A percentile compares a stretch with the other conserved stretches of the same genome.
phyloP scores from a whole-genome alignment of 768 basidiomycete genomes.

The Termitomyces sp. region DNA sequence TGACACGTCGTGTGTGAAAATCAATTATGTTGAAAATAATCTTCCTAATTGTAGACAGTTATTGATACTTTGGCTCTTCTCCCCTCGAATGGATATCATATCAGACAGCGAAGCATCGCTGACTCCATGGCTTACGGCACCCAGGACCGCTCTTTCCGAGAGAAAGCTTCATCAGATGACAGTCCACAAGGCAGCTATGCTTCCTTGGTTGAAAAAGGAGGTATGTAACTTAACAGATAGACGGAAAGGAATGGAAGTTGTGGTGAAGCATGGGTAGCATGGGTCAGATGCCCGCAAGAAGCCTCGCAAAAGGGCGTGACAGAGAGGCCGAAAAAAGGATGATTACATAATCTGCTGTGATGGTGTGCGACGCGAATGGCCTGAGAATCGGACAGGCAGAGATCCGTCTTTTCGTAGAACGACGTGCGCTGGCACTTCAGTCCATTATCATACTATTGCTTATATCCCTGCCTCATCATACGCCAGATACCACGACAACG shows the following conservation, averaged over 20 bases:
- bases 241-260: not conserved
- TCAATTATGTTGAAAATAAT: not conserved
- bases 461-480: conserved; percentile 7
- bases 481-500: conserved; percentile 20
- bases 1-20: not conserved
- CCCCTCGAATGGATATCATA: not conserved
- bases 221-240: too few relatives aligned
- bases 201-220: not conserved
- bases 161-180: conserved; percentile 2
- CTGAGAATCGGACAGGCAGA: conserved; percentile 18
- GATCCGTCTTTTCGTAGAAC: conserved; percentile 17
- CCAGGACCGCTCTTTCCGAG: not conserved
- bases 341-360: conserved; percentile 16
- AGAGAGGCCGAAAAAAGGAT: conserved; percentile 7
- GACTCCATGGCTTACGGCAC: not conserved
- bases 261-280: not conserved
- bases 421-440: conserved; percentile 16
- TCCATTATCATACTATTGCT: conserved; percentile 10
- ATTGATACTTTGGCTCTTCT: not conserved
- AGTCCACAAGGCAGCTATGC: not conserved
- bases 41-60: not conserved
- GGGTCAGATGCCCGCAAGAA: not conserved
- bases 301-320: conserved; percentile 7
- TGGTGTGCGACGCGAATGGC: conserved; percentile 16
- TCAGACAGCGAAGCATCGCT: not conserved